phyloP scores from a whole-genome alignment of 139 green algal genomes.

The Haematococcus lacustris region DNA sequence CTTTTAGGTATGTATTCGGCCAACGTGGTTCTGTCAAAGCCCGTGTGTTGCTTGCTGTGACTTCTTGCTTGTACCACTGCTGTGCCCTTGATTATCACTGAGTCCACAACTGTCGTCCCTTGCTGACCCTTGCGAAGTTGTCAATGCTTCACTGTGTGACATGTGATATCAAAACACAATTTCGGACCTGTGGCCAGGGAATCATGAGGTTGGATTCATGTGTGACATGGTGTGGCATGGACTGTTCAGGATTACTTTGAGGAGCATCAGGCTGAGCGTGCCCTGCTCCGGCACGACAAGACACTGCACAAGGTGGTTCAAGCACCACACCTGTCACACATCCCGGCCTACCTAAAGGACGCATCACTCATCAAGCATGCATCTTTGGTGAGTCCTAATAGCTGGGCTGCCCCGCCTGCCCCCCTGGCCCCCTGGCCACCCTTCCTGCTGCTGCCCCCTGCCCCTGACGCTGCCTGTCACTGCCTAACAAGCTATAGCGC shows the following conservation, averaged over 20 bases:
- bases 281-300: slow-evolving; percentile 79
- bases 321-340: slow-evolving; percentile 65
- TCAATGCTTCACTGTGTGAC: too few species aligned
- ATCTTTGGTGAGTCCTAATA: slow-evolving; percentile 59
- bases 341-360: slow-evolving; percentile 68
- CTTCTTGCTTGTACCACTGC: too few species aligned
- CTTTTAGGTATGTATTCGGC: slow-evolving; percentile 85
- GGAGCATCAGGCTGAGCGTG: slow-evolving; percentile 61
- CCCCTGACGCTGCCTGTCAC: too few species aligned
- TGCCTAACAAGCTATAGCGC: too few species aligned
- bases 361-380: slow-evolving; percentile 11
- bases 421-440: too few species aligned
- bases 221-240: too few species aligned
- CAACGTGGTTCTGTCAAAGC: too few species aligned
- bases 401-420: slow-evolving; percentile 68
- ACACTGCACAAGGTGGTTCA: slow-evolving; percentile 41
- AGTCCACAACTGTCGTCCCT: background rate
- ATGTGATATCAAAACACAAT: too few species aligned
- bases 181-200: too few species aligned
- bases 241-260: slow-evolving; percentile 71
- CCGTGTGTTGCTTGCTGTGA: too few species aligned
- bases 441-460: too few species aligned
- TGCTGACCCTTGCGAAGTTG: slow-evolving; percentile 82
- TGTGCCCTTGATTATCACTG: slow-evolving; percentile 8
- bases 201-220: too few species aligned